Base-by-base conservation (phyloP, 345 rosid genomes). In the Eucalyptus polybractea region DNA sequence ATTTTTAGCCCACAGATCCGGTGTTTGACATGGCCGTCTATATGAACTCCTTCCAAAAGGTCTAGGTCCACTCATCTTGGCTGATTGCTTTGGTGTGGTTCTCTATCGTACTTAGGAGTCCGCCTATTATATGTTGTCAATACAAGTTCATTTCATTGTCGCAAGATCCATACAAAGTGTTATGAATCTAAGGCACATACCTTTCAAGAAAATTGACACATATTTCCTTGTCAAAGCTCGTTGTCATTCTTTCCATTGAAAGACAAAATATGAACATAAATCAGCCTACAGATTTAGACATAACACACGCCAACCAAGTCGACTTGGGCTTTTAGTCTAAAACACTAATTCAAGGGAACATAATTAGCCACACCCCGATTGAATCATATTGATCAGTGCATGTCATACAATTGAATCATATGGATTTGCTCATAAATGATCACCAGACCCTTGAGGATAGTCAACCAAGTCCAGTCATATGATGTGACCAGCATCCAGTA, bases 11-110 rank as follows among this genome's bases (percentile, higher is more conserved):
- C 4, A 65, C 3, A 7, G 3, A 65, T n/a, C 10, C 4, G 0
- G 17, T n/a, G 37, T 65, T n/a, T 7, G 37, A 62, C 5, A 19
- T 0, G 2, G 8, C 72, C 19, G 0, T 65, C 3, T 65, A 15
- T 13, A 2, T n/a, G 33, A 13, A n/a, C 19, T 29, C 65, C 65
- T 1, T 58, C 13, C n/a, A 58, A 58, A 58, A 58, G 65, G 65
- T 58, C 33, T 29, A 29, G 19, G 72, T 62, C 72, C 72, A 65
- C 72, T 65, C 5, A 65, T 13, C 10, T 65, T 65, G 37, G 33
- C 72, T 15, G 72, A 65, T 29, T 65, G 37, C 1, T 65, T 65
- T 0, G 5, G n/a, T 58, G 65, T 25, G 65, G 65, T 25, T 58
- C n/a, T 58, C n/a, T 58, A 27, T 2, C n/a, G n/a, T 58, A 58